Conservation (phyloP, 176 grass and related monocot genomes). For the Oropetium thomaeum region DNA sequence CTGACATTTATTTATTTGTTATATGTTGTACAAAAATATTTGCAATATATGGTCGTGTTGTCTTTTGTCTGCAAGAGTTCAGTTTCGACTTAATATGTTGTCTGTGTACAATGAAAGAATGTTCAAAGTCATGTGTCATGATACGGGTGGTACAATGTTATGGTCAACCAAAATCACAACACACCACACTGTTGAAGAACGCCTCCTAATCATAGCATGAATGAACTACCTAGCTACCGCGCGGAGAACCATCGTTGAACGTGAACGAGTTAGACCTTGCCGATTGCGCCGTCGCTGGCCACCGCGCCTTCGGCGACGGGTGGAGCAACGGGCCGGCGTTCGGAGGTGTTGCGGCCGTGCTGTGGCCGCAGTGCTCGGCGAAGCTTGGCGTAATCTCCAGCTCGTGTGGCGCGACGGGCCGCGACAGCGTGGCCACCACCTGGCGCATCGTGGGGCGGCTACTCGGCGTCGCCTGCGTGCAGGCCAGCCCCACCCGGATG, state of each 20-base stretch:
- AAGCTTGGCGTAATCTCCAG: slow-evolving; percentile 19
- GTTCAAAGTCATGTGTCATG: neutral
- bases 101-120: neutral
- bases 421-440: slow-evolving; percentile 39
- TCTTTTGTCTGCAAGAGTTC: neutral
- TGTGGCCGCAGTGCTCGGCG: neutral
- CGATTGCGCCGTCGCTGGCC: neutral
- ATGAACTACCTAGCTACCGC: too few relatives aligned
- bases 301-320: neutral
- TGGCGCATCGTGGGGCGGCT: slow-evolving; percentile 44
- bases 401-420: neutral
- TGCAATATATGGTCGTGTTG: neutral
- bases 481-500: slow-evolving; percentile 50
- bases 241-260: slow-evolving; percentile 20
- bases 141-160: neutral
- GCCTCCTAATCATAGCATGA: too few relatives aligned
- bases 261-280: neutral
- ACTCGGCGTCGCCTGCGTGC: slow-evolving; percentile 36
- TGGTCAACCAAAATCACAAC: neutral
- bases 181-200: too few relatives aligned
- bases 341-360: neutral
- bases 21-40: neutral
- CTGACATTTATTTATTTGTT: neutral
- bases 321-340: neutral
- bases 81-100: neutral